Evolutionary conservation across 306 rosid genomes (phyloP), one percentile per base, ranked within the genome.

Genomic region (Begonia masoniana): DNA sequence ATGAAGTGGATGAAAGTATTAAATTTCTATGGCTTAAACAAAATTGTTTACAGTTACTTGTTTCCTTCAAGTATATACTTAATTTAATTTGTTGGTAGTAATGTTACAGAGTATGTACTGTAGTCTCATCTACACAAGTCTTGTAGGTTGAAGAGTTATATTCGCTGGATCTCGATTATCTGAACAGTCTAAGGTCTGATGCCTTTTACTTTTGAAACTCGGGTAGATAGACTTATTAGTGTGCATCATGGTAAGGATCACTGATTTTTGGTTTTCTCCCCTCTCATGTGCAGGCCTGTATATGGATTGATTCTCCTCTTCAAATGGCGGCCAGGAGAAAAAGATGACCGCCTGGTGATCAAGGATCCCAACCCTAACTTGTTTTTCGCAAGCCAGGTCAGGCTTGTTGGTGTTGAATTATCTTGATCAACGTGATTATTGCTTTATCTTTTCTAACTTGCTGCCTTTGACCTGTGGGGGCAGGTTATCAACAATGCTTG

Each of bases 321-420:
- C 88, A 91, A 91, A 79, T 91, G 96, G 94, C 88, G 88, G 48
- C 92, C 96, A 15, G 96, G 99, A 62, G 99, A 92, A 62, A 92
- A 77, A 75, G 99, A 92, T 63, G 95, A 86, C 1, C 94, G 94
- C 14, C 76, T 69, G 42, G 87, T 92, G 47, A 76, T 86, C 51
- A 81, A 92, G 73, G 99, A 92, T 77, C 95, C 93, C 43, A 92
- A 79, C 65, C 99, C 99, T 45, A 92, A 86, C 67, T 76, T 92
- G 74, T 92, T 83, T 71, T 92, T 92, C 64, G 99, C 96, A 4
- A 86, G 93, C 76, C 99, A 92, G 99, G 96, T 83, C 19, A 41
- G 75, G 75, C 70, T 69, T 57, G 6, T 42, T 50, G 61, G 47
- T 55, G 5, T 16, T 41, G 50, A 41, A 10, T 50, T 59, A 56